Base-by-base conservation (phyloP, 306 rosid genomes). In the Delonix regia region DNA sequence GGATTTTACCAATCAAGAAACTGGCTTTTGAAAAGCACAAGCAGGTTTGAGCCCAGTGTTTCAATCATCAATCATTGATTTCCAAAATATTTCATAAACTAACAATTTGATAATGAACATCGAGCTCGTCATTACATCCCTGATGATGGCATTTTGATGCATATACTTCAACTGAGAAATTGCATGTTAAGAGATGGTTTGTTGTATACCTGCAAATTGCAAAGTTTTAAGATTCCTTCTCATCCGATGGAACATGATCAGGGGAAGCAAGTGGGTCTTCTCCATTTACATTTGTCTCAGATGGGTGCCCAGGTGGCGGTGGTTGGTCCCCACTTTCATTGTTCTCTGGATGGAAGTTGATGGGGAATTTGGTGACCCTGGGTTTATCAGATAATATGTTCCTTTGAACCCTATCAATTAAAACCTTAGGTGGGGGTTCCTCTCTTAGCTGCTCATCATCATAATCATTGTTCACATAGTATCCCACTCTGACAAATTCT, bases 361-460 rank as follows among this genome's bases (percentile, higher is more conserved):
- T 88, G 18, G 97, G 98, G 69, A 94, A 92, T 82, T 92, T 92
- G 7, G 97, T 92, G 49, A 92, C 98, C 81, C 98, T 89, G 1
- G 99, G 99, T 73, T 95, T 95, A 81, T 95, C 97, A 48, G 98
- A 86, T 71, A 95, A 85, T 79, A 95, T 95, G 84, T 95, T 95
- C 81, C 99, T 90, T 69, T 92, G 94, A 72, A 94, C 92, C 90
- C 77, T 90, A 55, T 89, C 97, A 36, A 88, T 33, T 79, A 89
- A 73, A 81, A 90, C 92, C 83, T 94, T 94, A 0, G 97, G 64
- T 0, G 97, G 97, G 47, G 98, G 98, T 71, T 94, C 97, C 83
- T 94, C 98, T 59, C 98, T 89, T 42, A 95, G 90, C 82, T 92
- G 98, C 83, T 91, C 98, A 65, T 95, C 98, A 65, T 83, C 97